phyloP scores from a whole-genome alignment of 2,329 filamentous ascomycete genomes.

The Raffaelea ambrosiae region DNA sequence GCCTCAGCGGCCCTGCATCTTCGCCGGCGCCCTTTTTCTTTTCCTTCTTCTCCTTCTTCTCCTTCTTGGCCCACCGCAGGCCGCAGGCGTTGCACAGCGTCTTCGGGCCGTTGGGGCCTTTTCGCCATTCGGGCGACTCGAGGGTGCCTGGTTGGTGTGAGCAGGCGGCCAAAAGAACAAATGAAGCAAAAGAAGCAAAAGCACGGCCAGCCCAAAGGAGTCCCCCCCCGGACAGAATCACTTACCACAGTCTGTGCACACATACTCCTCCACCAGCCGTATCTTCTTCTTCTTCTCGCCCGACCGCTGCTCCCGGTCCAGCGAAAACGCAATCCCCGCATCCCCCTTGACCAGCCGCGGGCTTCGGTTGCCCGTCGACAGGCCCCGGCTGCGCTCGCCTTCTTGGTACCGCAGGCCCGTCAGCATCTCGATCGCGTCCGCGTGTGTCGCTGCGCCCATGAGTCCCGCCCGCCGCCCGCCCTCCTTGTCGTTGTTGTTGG shows the following conservation, averaged over 20 bases:
- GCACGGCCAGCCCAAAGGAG: no score
- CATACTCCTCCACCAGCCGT: constrained; percentile 79
- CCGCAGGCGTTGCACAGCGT: constrained; percentile 95
- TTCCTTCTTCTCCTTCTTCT: constrained; percentile 52
- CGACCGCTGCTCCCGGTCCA: constrained; percentile 64
- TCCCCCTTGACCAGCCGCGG: constrained; percentile 78
- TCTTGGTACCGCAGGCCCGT: constrained; percentile 83
- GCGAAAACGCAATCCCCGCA: constrained; percentile 73
- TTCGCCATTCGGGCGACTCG: constrained; percentile 93
- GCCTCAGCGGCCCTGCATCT: constrained; percentile 1
- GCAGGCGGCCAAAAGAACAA: no score
- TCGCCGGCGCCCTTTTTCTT: constrained; percentile 18
- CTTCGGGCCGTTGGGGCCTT: constrained; percentile 86
- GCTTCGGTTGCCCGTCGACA: constrained; percentile 77
- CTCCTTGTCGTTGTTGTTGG: background rate
- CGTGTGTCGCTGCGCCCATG: constrained; percentile 44
- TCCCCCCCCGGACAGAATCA: constrained; percentile 13
- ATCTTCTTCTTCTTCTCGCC: constrained; percentile 83
- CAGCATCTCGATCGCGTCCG: constrained; percentile 86
- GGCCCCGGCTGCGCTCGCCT: constrained; percentile 78
- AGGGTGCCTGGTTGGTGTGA: constrained; percentile 50
- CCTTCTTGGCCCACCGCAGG: constrained; percentile 66
- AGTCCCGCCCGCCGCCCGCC: background rate
- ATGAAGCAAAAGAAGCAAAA: no score
- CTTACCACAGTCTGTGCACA: constrained; percentile 86